Base-by-base conservation (phyloP, 768 basidiomycete species). In the Lepiota brunneoincarnata region DNA sequence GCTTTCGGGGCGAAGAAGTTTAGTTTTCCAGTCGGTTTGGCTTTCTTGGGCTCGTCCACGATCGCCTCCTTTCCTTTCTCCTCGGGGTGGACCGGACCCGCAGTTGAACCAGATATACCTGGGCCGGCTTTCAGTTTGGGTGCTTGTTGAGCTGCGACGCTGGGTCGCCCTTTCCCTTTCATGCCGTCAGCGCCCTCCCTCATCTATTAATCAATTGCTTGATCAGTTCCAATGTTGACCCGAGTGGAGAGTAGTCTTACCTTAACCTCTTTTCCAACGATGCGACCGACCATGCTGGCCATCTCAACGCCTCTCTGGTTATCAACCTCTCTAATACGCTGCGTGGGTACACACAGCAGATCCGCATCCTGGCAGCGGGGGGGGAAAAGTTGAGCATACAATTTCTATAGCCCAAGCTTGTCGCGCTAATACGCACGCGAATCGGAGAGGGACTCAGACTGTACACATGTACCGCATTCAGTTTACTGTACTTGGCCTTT, bases 401-500 rank as follows among this genome's bases (percentile, higher is more conserved):
- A 35, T 41, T 1, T 48, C 17, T 40, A 44, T 50, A 35, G 48
- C 55, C 14, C 40, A 55, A n/a, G 53, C 40, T 15, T 56, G 26
- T 34, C 23, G 1, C 17, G 41, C 26, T 5, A 55, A 45, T 34
- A 72, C 84, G 50, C 64, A 84, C 88, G 21, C 72, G 75, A 36
- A 91, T 64, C 3, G 75, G 78, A 1, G 83, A 79, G 1, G 89
- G 84, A 0, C 89, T 83, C 26, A 93, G 63, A 62, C 87, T 82
- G 66, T 93, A 92, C 7, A 93, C 68, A 59, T 88, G 82, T 12
- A 84, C 71, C 1, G 79, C 79, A 57, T 75, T 63, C n/a, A 89
- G 59, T 21, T 72, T 75, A 0, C 64, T 59, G 59, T 85, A 90
- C 46, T 76, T 74, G 3, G 73, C 65, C 64, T 78, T 84, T 0